A percentile compares a stretch with the other conserved stretches of the same genome.
These are phyloP conservation scores for Fusarium bulbicola DNA, from an alignment of 2,329 filamentous ascomycete genomes.

Conservation along the genomic window DNA sequence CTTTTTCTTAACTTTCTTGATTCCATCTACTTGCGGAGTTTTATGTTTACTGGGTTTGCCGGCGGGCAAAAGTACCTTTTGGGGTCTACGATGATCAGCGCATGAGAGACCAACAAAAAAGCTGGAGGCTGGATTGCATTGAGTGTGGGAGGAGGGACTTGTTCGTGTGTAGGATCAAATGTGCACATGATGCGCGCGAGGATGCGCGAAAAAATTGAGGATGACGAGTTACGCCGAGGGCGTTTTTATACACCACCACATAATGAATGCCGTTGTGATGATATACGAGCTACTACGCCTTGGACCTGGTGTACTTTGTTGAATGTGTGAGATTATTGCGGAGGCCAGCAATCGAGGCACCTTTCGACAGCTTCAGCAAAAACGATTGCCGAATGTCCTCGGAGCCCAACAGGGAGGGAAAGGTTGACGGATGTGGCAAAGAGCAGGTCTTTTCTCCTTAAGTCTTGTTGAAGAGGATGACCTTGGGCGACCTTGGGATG, in stretches of 20 bases:
- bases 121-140: conserved; percentile 16
- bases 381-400: not conserved
- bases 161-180: conserved; percentile 10
- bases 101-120: conserved; percentile 22
- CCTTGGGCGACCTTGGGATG: fast-evolving
- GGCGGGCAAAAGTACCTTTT: conserved; percentile 21
- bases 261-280: conserved; percentile 30
- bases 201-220: not conserved
- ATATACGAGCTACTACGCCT: not conserved
- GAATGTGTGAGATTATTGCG: too few species aligned
- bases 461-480: not conserved
- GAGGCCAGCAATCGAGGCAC: not conserved
- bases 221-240: conserved; percentile 12
- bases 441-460: not conserved
- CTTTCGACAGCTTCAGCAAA: not conserved
- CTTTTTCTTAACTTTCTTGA: conserved; percentile 13
- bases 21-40: conserved; percentile 29
- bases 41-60: conserved; percentile 11
- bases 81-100: conserved; percentile 20
- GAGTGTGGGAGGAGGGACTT: conserved; percentile 4
- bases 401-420: fast-evolving
- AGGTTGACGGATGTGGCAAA: not conserved
- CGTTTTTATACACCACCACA: conserved; percentile 34
- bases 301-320: not conserved
- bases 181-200: conserved; percentile 8